Base-by-base conservation (phyloP, 2,329 filamentous ascomycete species). In the Akanthomyces dipterigenus region DNA sequence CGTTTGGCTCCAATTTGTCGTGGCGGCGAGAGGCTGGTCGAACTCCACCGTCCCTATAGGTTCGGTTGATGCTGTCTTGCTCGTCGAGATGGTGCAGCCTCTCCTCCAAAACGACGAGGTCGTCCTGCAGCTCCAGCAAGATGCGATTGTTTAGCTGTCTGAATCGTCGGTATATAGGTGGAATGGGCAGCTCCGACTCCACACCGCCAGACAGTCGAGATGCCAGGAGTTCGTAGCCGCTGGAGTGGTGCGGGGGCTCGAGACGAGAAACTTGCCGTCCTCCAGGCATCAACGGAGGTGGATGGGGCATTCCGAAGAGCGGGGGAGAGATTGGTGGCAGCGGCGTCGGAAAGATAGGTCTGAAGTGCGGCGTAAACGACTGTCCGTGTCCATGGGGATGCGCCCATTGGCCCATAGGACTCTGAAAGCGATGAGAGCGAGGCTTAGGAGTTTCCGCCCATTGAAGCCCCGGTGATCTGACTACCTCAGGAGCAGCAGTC, bases 81-180 rank as follows among this genome's bases (percentile, higher is more conserved):
- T 75, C 76, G 68, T 96, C 93, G 1, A 95, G 74, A 0, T 80
- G 78, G 20, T 84, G 82, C 1, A 97, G 80, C 62, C 93, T 86
- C 68, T 91, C 87, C 73, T 96, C 92, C 42, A 96, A 78, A 67
- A 93, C 88, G 34, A 81, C 80, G 20, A 96, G 84, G 71, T 96
- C 91, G 69, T 96, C 91, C 72, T 96, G 93, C 18, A 96, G 79
- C 64, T 95, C 87, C 0, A 96, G 78, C 3, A 97, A 77, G 3
- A 96, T 76, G 3, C 93, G 87, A 70, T 96, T 91, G 67, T 95
- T 93, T 20, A 96, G 76, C 12, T 85, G 82, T 70, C 90, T 88
- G 69, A 97, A 97, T 61, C 88, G 88, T 48, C 93, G 85, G 72
- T 96, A 96, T 62, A 96, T 82, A 1, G 91, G 90, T 50, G 70